These are phyloP conservation scores for Chrysoporthe austroafricana DNA, from an alignment of 2,329 filamentous ascomycete species.

Conservation along the genomic window DNA sequence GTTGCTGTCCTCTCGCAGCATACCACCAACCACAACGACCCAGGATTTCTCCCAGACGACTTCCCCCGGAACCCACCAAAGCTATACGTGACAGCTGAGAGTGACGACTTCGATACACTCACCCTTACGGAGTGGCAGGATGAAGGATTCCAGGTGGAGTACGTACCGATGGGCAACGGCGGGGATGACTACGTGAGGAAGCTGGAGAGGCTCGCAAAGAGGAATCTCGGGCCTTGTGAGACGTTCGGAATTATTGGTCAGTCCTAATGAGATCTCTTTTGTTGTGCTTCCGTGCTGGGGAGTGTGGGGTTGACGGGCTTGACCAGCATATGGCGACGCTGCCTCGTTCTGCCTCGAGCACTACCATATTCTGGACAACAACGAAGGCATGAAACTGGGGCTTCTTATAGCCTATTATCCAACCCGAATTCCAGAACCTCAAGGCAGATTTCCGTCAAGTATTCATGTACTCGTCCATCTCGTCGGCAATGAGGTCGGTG, in stretches of 20 bases:
- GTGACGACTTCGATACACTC: constrained; percentile 45
- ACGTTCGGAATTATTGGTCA: constrained; percentile 49
- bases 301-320: not conserved
- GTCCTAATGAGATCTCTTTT: constrained; percentile 19
- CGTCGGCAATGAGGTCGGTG: constrained; percentile 43
- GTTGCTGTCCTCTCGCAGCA: constrained; percentile 30
- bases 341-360: constrained; percentile 48
- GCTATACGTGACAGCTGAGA: constrained; percentile 48
- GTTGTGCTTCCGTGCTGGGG: not conserved
- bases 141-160: constrained; percentile 49
- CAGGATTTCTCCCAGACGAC: constrained; percentile 45
- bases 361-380: constrained; percentile 50
- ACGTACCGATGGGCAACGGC: constrained; percentile 44
- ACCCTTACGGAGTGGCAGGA: constrained; percentile 45
- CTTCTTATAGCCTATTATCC: constrained; percentile 52
- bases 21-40: constrained; percentile 44
- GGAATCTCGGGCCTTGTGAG: constrained; percentile 44
- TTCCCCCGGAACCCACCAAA: constrained; percentile 45
- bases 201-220: constrained; percentile 40
- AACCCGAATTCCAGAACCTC: constrained; percentile 47
- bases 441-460: constrained; percentile 44
- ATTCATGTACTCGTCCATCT: constrained; percentile 48
- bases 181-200: constrained; percentile 40
- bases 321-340: constrained; percentile 47
- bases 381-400: constrained; percentile 47